These are phyloP conservation scores for Scorias spongiosa DNA, from an alignment of 2,329 filamentous ascomycete species.

Conservation along the genomic window DNA sequence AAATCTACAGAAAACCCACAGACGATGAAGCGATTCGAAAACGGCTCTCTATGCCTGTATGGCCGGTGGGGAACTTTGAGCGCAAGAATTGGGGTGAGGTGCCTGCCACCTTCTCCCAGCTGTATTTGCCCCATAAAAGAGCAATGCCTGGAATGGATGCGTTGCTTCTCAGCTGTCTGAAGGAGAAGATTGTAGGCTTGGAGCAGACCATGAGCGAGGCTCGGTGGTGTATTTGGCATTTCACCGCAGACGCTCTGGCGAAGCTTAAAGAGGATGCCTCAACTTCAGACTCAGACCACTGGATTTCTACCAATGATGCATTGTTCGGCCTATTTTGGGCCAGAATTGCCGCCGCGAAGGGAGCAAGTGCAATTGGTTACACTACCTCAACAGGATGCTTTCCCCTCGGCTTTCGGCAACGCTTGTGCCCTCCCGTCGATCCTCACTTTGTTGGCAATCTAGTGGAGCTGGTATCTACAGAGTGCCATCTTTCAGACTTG, in stretches of 20 bases:
- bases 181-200: background rate
- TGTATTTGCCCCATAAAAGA: conserved; percentile 3
- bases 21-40: conserved; percentile 3
- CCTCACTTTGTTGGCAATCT: conserved; percentile 7
- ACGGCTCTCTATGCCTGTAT: conserved; percentile 5
- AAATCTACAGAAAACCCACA: conserved; percentile 1
- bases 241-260: conserved; percentile 4
- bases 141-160: conserved; percentile 1
- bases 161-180: background rate
- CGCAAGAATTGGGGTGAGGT: conserved; percentile 5
- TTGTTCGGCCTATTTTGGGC: conserved; percentile 9
- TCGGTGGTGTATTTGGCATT: conserved; percentile 5
- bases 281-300: background rate
- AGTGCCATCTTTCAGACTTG: conserved; percentile 1
- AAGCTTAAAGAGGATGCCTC: conserved; percentile 6
- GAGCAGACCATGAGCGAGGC: background rate
- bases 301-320: conserved; percentile 10
- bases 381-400: conserved; percentile 4
- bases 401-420: conserved; percentile 6
- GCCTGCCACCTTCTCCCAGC: conserved; percentile 4
- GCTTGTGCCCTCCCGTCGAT: conserved; percentile 3
- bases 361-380: conserved; percentile 2
- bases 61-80: background rate
- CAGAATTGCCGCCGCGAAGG: conserved; percentile 2
- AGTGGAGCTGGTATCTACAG: conserved; percentile 4